phyloP scores from a whole-genome alignment of 305 asterid genomes.

The Caryopteris hybrid region DNA sequence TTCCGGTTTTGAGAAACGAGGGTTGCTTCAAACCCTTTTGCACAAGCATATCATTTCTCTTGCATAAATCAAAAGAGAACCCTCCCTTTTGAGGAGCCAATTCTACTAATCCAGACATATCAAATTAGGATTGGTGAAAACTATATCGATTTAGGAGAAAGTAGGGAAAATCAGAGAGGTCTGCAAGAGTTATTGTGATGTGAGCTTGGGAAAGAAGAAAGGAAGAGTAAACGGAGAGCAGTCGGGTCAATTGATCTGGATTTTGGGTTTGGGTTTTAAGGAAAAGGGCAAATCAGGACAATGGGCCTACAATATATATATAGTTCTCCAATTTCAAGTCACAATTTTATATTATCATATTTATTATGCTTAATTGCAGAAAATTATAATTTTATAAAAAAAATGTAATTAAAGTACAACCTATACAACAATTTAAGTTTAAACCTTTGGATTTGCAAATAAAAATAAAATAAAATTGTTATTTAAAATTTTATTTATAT shows the following conservation, averaged over 20 bases:
- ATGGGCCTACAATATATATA: too few relatives aligned
- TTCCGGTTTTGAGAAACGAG: slow-evolving; percentile 81
- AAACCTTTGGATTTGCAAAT: too few relatives aligned
- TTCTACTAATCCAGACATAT: slow-evolving; percentile 34
- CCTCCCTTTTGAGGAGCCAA: slow-evolving; percentile 54
- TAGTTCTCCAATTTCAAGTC: too few relatives aligned
- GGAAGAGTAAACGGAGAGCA: background rate
- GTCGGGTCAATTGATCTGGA: background rate
- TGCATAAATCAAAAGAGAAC: slow-evolving; percentile 76
- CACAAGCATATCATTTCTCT: slow-evolving; percentile 72
- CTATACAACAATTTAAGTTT: too few relatives aligned
- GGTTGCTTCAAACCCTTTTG: slow-evolving; percentile 63
- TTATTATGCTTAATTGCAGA: too few relatives aligned
- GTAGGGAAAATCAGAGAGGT: slow-evolving; percentile 13
- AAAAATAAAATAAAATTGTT: too few relatives aligned
- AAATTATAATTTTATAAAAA: too few relatives aligned
- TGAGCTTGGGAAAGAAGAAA: slow-evolving; percentile 36
- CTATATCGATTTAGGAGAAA: background rate
- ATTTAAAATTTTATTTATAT: too few relatives aligned
- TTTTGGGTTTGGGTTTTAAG: background rate
- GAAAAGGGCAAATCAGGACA: background rate
- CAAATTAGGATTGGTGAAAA: background rate
- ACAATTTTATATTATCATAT: too few relatives aligned
- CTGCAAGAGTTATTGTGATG: background rate
- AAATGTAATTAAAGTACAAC: too few relatives aligned